A percentile compares a stretch with the other conserved stretches of the same genome.
These are phyloP conservation scores for Skeletonema grethae DNA, from an alignment of 108 stramenopile species.

Conservation along the genomic window DNA sequence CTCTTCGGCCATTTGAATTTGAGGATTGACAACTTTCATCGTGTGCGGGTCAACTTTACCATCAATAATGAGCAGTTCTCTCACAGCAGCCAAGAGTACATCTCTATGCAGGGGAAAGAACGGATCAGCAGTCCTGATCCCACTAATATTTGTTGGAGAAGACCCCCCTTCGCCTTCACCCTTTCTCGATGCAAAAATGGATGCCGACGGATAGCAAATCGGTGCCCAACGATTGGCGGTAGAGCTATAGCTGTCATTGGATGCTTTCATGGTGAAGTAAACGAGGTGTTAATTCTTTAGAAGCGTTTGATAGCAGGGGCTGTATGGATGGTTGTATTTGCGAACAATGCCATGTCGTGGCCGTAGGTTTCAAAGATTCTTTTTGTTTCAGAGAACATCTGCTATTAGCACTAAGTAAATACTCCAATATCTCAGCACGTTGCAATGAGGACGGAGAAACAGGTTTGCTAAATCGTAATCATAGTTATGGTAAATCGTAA, in stretches of 20 bases:
- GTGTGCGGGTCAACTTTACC: conserved; percentile 40
- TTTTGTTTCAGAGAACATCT: no score
- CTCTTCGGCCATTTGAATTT: background rate
- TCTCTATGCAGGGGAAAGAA: conserved; percentile 55
- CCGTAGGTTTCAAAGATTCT: no score
- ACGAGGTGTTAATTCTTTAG: background rate
- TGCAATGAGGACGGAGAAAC: no score
- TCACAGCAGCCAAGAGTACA: conserved; percentile 45
- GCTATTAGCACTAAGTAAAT: no score
- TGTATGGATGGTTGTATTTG: no score
- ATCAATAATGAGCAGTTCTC: conserved; percentile 52
- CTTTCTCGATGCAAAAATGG: conserved; percentile 16
- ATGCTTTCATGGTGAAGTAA: background rate
- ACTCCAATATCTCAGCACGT: no score
- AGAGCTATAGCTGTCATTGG: background rate
- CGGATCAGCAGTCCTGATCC: conserved; percentile 21
- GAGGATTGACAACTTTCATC: conserved; percentile 21
- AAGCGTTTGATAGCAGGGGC: no score
- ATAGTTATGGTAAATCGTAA: no score
- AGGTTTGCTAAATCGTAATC: no score
- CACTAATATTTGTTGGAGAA: background rate
- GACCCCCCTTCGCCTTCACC: background rate
- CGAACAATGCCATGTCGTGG: background rate
- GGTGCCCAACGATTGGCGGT: conserved; percentile 26
- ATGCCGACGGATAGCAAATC: conserved; percentile 38